These are phyloP conservation scores for Cordyceps pruinosa DNA, from an alignment of 2,329 filamentous ascomycete genomes.

Conservation along the genomic window DNA sequence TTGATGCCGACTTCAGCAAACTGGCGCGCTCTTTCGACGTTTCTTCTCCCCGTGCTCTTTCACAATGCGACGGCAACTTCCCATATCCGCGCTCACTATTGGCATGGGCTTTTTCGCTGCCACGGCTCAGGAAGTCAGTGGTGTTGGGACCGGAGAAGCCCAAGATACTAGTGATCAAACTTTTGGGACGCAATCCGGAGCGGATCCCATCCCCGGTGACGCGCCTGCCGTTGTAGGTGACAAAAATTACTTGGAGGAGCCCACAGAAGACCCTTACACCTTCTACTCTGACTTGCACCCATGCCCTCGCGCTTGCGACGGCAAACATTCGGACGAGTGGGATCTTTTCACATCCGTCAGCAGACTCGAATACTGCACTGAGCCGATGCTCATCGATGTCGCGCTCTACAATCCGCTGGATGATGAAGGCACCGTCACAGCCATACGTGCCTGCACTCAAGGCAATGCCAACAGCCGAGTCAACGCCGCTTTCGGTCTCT, in stretches of 20 bases:
- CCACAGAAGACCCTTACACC: background rate
- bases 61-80: background rate
- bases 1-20: background rate
- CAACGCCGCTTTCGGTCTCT: background rate
- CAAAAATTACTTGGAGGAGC: background rate
- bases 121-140: background rate
- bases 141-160: background rate
- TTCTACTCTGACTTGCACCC: slow-evolving; percentile 1
- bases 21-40: background rate
- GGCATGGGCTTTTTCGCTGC: background rate
- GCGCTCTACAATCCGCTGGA: background rate
- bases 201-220: background rate
- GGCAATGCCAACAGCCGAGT: background rate
- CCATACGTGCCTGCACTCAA: background rate
- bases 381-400: background rate
- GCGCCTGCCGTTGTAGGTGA: background rate
- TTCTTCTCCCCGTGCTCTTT: background rate
- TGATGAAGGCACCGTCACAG: background rate
- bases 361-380: background rate
- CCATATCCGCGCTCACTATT: background rate
- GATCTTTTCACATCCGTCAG: background rate
- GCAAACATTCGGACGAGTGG: background rate
- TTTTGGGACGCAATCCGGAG: background rate
- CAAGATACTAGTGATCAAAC: background rate
- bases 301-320: background rate